Percentiles rank a stretch among this genome's conserved stretches.
Conservation (phyloP, 306 rosid species). For the Sindora glabra region DNA sequence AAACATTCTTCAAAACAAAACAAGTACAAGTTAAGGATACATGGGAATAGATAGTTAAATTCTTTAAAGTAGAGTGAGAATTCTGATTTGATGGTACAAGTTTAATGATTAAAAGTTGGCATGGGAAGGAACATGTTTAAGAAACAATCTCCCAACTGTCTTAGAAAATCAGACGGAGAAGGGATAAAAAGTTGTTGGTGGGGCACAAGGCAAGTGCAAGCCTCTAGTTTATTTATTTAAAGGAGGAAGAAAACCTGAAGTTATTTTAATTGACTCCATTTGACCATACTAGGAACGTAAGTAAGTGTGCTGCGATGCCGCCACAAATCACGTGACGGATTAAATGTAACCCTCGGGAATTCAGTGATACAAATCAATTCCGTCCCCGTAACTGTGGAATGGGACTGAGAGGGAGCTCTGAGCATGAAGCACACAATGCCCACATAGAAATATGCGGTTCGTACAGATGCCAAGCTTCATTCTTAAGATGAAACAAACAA, state of each 20-base stretch:
- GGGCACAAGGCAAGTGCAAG: too few relatives aligned
- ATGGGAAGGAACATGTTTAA: constrained; percentile 26
- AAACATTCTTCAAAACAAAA: too few relatives aligned
- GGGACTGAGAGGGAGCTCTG: too few relatives aligned
- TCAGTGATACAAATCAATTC: constrained; percentile 12
- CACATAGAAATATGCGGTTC: too few relatives aligned
- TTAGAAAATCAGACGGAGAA: constrained; percentile 9
- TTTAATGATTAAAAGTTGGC: constrained; percentile 21
- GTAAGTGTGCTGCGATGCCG: too few relatives aligned
- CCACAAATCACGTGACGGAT: constrained; percentile 35
- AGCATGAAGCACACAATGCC: too few relatives aligned
- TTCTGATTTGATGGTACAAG: constrained; percentile 7
- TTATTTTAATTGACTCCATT: neutral
- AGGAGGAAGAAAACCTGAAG: too few relatives aligned
- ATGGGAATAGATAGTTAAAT: neutral
- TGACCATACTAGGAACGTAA: constrained; percentile 11
- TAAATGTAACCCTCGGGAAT: constrained; percentile 36
- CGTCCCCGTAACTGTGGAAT: too few relatives aligned
- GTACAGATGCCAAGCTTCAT: constrained; percentile 15
- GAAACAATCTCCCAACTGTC: constrained; percentile 15
- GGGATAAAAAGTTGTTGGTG: constrained; percentile 4
- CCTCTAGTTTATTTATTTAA: neutral
- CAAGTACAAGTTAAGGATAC: too few relatives aligned
- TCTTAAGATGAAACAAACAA: constrained; percentile 27
- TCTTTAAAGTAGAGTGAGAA: constrained; percentile 32